Evolutionary conservation across 768 basidiomycete genomes (phyloP), one percentile per base, ranked within the genome.

Genomic region (Lactarius sanguifluus): DNA sequence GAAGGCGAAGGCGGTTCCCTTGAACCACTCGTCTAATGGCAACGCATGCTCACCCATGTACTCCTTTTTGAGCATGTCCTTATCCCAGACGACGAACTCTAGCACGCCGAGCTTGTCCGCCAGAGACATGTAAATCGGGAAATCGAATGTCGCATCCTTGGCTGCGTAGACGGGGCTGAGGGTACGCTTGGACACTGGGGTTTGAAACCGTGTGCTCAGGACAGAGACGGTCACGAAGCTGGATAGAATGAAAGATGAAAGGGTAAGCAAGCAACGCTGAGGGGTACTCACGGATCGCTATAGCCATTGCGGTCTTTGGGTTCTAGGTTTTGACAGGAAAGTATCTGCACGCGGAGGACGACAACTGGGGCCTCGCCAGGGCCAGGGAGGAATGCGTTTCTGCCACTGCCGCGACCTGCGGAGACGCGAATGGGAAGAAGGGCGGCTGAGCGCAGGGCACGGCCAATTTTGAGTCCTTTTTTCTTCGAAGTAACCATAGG

Each of bases 51-150:
- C 96, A 18, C 97, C 97, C 18, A 99, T 82, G 75, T 97, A 99
- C 55, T 98, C 96, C 78, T 95, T 97, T 72, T 82, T 85, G 64
- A 94, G 75, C 70, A 92, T 80, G 76, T 98, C 96, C 79, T 90
- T 94, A 77, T 96, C 95, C 96, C 96, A 99, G 0, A 95, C 82
- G 15, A 97, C 88, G 40, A 94, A 79, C 76, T 98, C 95, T 52
- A 98, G 71, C 2, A 83, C 86, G 40, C 90, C 89, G 5, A 92
- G 81, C 55, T 81, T 80, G 70, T 90, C 89, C 0, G 88, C 87
- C 32, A 90, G 82, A 18, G 88, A 90, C 20, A 90, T 81, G 71
- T 90, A 92, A 20, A 97, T 81, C 0, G 94, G 91, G 71, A 96
- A 93, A 65, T 96, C 92, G 74, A 95, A 98, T 0, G 93, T 95